Evolutionary conservation across 208 protist species (phyloP).

Genomic region (Trichomonas vaginalis): DNA sequence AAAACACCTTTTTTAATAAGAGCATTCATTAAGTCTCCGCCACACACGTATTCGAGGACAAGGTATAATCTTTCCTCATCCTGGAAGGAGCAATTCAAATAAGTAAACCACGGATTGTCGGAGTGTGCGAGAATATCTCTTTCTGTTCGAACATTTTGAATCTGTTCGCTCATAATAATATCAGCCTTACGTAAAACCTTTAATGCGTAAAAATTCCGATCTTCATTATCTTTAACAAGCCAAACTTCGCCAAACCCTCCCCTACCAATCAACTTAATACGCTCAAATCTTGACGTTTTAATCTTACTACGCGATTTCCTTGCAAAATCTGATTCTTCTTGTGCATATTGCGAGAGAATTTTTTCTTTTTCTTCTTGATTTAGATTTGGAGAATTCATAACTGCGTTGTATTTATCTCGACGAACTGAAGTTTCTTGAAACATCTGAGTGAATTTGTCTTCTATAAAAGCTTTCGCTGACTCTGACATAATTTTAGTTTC

Average conservation of each 20-base stretch:
- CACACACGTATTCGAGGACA: constrained; percentile 53
- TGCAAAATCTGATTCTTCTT: neutral
- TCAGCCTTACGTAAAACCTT: neutral
- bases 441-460: neutral
- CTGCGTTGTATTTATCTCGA: neutral
- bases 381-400: neutral
- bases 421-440: neutral
- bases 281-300: neutral
- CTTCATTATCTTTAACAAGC: neutral
- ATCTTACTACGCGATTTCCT: neutral
- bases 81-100: constrained; percentile 48
- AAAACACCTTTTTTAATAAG: constrained; percentile 49
- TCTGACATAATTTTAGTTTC: neutral
- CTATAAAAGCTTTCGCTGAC: neutral
- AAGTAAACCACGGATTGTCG: constrained; percentile 44
- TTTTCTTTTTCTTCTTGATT: neutral
- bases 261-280: neutral
- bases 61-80: constrained; percentile 48
- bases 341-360: neutral
- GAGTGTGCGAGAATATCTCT: constrained; percentile 37
- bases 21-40: constrained; percentile 54
- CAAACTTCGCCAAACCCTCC: constrained; percentile 8
- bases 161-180: constrained; percentile 10
- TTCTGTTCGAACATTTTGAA: constrained; percentile 40
- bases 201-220: neutral